Evolutionary conservation across 2,329 filamentous ascomycete genomes (phyloP), one percentile per base, ranked within the genome.

Genomic region (Fusarium sp.): DNA sequence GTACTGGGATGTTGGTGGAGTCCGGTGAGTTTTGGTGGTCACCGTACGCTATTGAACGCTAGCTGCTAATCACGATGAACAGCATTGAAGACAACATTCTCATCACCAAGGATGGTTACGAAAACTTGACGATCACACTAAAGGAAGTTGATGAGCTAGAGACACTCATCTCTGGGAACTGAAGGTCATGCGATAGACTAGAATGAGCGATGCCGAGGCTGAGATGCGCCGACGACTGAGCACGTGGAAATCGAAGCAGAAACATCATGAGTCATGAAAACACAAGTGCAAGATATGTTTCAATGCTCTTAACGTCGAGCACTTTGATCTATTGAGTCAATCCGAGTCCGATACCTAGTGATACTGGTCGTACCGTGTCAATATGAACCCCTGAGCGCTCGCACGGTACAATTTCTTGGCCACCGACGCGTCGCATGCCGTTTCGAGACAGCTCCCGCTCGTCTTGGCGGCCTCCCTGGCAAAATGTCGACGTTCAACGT

Each of bases 1-100:
- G 73, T 98, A 96, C 81, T 95, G 94, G 90, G 88, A 91, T 56
- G 94, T 94, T 1, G 92, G 92, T 11, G 92, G 92, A 71, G 91
- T 94, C 12, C 86, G 91, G 82, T 88, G 76, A 77, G 86, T 81
- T 34, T 28, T 64, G 46, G 54, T 63, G 39, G 41, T 41, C 55
- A 68, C 40, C 44, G 40, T 43, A 5, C 51, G n/a, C 50, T 62
- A 40, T 47, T 27, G 46, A 13, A 6, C 31, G 43, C 16, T 50
- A 56, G 57, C 7, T 55, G 62, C 75, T 79, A 66, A 80, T 55
- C 31, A 46, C 6, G 43, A 5, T 46, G 18, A 36, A 34, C 9
- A 83, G 85, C 58, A 89, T 90, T 66, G 89, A 92, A 83, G 90
- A 92, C 76, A 92, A 95, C 76, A 86, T 95, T 31, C 81, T 94